Evolutionary conservation across 768 basidiomycete genomes (phyloP).

Genomic region (Sporobolomyces pararoseus): DNA sequence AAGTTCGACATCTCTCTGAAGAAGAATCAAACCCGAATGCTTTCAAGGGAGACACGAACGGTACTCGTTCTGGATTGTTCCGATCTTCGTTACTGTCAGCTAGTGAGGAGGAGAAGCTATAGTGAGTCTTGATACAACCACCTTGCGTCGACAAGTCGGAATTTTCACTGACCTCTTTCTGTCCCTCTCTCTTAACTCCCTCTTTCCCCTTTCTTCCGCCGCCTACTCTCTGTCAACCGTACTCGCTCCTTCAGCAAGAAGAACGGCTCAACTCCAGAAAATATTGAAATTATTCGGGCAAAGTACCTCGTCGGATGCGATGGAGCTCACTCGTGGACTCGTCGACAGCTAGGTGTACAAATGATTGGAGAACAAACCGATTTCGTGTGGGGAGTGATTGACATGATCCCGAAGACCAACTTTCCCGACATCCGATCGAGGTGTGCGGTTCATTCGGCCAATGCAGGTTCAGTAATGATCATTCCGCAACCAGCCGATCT

Average conservation of each 20-base stretch:
- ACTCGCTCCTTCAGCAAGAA: slow-evolving; percentile 1
- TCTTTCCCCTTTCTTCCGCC: neutral
- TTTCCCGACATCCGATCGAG: slow-evolving; percentile 72
- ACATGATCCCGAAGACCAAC: slow-evolving; percentile 65
- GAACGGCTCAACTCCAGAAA: slow-evolving; percentile 1
- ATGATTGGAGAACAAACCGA: slow-evolving; percentile 75
- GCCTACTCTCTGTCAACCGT: too few species aligned
- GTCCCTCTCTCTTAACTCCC: too few species aligned
- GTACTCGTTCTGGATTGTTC: slow-evolving; percentile 43
- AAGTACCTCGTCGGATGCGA: slow-evolving; percentile 75
- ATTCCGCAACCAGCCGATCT: slow-evolving; percentile 60
- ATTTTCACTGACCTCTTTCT: too few species aligned
- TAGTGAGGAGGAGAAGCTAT: slow-evolving; percentile 42
- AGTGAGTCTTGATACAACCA: slow-evolving; percentile 9
- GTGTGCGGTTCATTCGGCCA: slow-evolving; percentile 64
- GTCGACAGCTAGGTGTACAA: slow-evolving; percentile 61
- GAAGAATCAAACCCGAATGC: slow-evolving; percentile 43
- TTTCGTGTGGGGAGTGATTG: slow-evolving; percentile 78
- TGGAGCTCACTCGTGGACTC: slow-evolving; percentile 54
- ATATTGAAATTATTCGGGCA: slow-evolving; percentile 50
- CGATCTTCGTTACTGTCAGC: slow-evolving; percentile 39
- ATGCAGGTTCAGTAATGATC: slow-evolving; percentile 58
- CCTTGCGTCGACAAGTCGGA: too few species aligned
- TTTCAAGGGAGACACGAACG: slow-evolving; percentile 27
- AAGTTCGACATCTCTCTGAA: slow-evolving; percentile 41